Percentiles rank a stretch among this genome's conserved stretches.
Evolutionary conservation across 306 rosid genomes (phyloP).

Genomic region (Potentilla sterilis): DNA sequence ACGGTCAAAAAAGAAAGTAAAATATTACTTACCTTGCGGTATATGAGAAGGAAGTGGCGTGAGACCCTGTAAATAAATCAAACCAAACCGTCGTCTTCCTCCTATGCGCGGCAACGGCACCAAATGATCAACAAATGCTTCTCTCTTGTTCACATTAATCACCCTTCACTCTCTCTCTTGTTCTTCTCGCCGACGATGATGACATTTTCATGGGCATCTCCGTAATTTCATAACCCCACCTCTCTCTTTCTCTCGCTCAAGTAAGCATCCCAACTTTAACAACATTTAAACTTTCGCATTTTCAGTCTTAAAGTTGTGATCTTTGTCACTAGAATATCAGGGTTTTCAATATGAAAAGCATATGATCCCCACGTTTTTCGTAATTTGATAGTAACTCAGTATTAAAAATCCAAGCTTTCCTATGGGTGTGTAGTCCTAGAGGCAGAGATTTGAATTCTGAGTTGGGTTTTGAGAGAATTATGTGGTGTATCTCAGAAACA

Average conservation of each 20-base stretch:
- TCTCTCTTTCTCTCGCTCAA: background rate
- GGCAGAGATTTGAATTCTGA: background rate
- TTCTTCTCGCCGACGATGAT: background rate
- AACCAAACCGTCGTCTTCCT: background rate
- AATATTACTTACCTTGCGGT: background rate
- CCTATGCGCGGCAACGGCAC: slow-evolving; percentile 5
- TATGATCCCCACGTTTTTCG: background rate
- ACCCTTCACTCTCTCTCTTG: background rate
- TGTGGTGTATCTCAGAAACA: background rate
- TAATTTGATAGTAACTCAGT: background rate
- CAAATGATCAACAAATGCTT: background rate
- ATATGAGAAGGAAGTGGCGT: background rate
- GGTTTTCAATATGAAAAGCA: background rate
- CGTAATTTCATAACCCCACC: background rate
- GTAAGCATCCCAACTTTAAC: background rate
- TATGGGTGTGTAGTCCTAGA: background rate
- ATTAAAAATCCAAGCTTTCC: background rate
- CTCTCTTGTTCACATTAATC: background rate
- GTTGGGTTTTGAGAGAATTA: background rate
- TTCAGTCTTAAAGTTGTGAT: background rate
- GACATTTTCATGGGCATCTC: background rate
- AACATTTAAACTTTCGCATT: background rate
- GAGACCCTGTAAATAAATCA: background rate
- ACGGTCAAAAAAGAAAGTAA: background rate
- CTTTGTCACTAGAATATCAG: too few relatives aligned